Base-by-base conservation (phyloP, 495 filamentous ascomycete species). In the Penicillium waksmanii region DNA sequence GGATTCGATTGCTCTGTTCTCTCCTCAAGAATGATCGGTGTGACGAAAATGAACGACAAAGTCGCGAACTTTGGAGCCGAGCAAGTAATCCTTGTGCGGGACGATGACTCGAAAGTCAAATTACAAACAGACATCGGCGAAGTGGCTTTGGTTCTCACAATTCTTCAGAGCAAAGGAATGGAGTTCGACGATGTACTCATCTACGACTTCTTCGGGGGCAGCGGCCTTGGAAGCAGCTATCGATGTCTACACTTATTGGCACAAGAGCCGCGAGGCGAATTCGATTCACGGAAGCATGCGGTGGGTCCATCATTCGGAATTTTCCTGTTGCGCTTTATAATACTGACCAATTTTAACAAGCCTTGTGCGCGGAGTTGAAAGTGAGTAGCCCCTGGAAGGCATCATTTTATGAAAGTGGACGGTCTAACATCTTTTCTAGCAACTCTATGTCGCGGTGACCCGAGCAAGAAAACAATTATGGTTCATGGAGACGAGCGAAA, bases 121-220 rank as follows among this genome's bases (percentile, higher is more conserved):
- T 36, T 80, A 3, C 66, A 74, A 25, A 43, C 34, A 1, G 18
- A 68, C 21, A 61, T 80, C n/a, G 67, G 66, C 8, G 58, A 68
- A 15, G 57, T 65, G n/a, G 68, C 73, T 0, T 51, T 80, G 7
- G 65, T 79, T 19, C 61, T 78, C 0, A 80, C 78, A 6, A 72
- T 80, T 40, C 61, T 76, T 1, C 62, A 80, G 55, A 75, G 72
- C 34, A 80, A 80, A 43, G 77, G 77, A 8, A 80, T 80, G 77
- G 77, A 80, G 50, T 80, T 80, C 51, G 75, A 80, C 5, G 77
- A 77, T 50, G 74, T 77, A 0, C 52, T 77, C 12, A 19, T 77
- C 2, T 72, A 62, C 44, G 66, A 77, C 43, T 75, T 75, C 15
- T 75, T 77, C 43, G 53, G 62, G 4, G 35, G 38, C n/a, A 64